Conservation (phyloP, 345 rosid species). For the Brassica cretica region DNA sequence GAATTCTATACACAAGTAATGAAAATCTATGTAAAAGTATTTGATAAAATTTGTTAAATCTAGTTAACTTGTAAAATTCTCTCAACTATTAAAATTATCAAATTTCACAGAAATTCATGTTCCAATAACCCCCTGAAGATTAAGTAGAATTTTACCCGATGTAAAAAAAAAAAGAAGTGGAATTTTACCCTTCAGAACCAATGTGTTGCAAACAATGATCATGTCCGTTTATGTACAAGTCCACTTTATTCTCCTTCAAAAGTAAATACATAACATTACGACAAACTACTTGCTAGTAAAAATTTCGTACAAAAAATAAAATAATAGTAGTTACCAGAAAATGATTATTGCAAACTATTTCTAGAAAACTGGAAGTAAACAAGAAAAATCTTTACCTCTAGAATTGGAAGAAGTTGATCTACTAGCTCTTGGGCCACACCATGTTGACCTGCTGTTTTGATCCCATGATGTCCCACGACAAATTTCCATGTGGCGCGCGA, state of each 20-base stretch:
- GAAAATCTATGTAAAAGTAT: no score
- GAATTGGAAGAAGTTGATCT: conserved; percentile 50
- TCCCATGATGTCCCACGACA: conserved; percentile 65
- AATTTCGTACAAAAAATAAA: not conserved
- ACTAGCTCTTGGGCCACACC: conserved; percentile 61
- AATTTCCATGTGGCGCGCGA: conserved; percentile 63
- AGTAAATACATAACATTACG: not conserved
- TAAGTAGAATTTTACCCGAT: no score
- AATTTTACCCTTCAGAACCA: conserved; percentile 40
- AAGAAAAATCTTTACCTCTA: conserved; percentile 40
- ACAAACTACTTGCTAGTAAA: not conserved
- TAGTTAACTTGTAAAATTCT: no score
- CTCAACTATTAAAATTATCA: no score
- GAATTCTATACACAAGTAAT: no score
- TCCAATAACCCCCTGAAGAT: not conserved
- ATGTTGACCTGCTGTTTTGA: conserved; percentile 58
- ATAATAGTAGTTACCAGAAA: no score
- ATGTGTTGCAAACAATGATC: conserved; percentile 66
- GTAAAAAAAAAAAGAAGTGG: not conserved
- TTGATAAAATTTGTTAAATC: no score
- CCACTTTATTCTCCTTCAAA: conserved; percentile 51
- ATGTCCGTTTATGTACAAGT: conserved; percentile 61
- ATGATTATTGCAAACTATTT: no score
- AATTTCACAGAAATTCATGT: not conserved
- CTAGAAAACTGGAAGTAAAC: no score